Evolutionary conservation across 371 early-diverging fungal genomes (phyloP), one percentile per base, ranked within the genome.

Genomic region (Lichtheimia hyalospora): DNA sequence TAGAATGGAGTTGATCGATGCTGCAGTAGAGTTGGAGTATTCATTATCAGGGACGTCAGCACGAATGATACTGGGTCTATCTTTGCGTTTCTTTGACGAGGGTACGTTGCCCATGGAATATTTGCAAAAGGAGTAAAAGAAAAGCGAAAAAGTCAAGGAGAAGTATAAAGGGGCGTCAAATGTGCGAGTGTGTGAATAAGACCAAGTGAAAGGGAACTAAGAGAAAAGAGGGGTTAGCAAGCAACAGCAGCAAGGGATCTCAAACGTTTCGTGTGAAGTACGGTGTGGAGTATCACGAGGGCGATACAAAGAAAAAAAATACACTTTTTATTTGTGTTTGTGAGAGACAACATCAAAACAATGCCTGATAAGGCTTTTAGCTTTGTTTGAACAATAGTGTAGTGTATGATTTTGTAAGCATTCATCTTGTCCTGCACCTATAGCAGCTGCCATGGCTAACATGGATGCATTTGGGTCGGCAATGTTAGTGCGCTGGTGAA

Each of bases 1-100:
- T 8, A 77, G 72, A 63, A 77, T 72, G 24, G 73, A 74, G 24
- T 65, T 71, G 48, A 76, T 62, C 15, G 77, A 76, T 13, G 77
- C 65, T 5, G 74, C 70, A 15, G 77, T 76, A 40, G 69, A 66
- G 27, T 64, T 66, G 10, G 69, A 71, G 24, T 59, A 60, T 51
- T 76, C 77, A 64, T 76, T 76, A 43, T 76, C 77, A 51, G 69
- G 66, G 52, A 67, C 53, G 20, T 73, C 73, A 40, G 62, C 57
- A 49, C 75, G 69, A 43, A 75, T 67, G 25, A 69, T 57, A 49
- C 72, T 75, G n/a, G 75, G 75, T 28, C 75, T 66, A 20, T 66
- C 67, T 67, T 71, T 74, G 34, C 63, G 62, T 50, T 71, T 68
- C 53, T 74, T 74, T 57, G 74, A 74, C 54, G 74, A 74, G 21